phyloP scores from a whole-genome alignment of 306 rosid genomes.

The Trifolium fragiferum region DNA sequence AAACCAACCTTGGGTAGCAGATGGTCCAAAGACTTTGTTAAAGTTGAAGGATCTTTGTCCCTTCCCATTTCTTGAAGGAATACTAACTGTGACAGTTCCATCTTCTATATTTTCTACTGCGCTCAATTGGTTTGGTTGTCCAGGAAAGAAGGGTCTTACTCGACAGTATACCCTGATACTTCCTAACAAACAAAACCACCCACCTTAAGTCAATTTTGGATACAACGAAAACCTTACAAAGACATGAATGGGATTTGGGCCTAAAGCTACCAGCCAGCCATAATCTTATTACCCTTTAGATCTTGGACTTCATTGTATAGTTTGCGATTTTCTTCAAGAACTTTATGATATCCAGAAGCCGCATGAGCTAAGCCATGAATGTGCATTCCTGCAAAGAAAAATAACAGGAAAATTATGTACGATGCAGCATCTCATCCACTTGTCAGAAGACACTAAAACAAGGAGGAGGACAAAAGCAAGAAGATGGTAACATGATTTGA shows the following conservation, averaged over 20 bases:
- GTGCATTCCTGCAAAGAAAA: constrained; percentile 65
- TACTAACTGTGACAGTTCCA: constrained; percentile 66
- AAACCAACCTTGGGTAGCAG: constrained; percentile 83
- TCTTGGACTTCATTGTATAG: constrained; percentile 96
- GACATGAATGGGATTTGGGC: constrained; percentile 17
- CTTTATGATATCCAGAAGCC: constrained; percentile 94
- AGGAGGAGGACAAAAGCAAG: background rate
- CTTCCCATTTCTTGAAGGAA: constrained; percentile 84
- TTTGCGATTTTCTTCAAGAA: constrained; percentile 92
- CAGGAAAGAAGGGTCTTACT: constrained; percentile 88
- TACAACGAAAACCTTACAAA: constrained; percentile 8
- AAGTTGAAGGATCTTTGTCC: constrained; percentile 76
- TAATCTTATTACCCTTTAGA: constrained; percentile 76
- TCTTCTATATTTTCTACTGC: constrained; percentile 78
- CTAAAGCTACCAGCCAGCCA: constrained; percentile 32
- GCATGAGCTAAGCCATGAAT: constrained; percentile 83
- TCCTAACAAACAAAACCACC: constrained; percentile 59
- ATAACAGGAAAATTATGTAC: background rate
- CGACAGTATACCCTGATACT: constrained; percentile 96
- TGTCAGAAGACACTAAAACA: constrained; percentile 10
- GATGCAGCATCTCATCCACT: constrained; percentile 12
- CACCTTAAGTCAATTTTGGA: constrained; percentile 26
- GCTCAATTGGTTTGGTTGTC: constrained; percentile 66
- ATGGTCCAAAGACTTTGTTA: constrained; percentile 92
- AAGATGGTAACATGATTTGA: constrained; percentile 17